Percentiles rank a stretch among this genome's conserved stretches.
Evolutionary conservation across 2,329 filamentous ascomycete genomes (phyloP).

Genomic region (Pseudofabraea citricarpa): DNA sequence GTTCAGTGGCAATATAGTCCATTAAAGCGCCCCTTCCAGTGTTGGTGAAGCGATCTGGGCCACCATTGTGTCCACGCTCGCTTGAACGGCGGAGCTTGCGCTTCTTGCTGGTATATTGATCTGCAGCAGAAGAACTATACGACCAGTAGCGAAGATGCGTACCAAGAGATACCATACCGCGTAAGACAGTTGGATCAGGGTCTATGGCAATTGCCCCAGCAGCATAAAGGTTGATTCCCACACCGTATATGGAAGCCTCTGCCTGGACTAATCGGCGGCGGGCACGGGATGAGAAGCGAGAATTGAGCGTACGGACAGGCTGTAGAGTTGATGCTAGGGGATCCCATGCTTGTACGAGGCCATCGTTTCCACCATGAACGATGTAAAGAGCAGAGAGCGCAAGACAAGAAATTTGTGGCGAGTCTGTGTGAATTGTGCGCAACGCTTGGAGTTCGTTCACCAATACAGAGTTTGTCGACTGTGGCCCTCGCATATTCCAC

Average conservation of each 20-base stretch:
- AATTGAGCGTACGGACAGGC: constrained; percentile 82
- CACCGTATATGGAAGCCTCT: constrained; percentile 60
- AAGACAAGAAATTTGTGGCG: constrained; percentile 77
- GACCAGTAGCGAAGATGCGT: constrained; percentile 89
- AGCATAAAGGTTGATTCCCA: constrained; percentile 72
- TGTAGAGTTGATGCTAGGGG: constrained; percentile 75
- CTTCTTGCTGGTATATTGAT: constrained; percentile 71
- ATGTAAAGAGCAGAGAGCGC: constrained; percentile 82
- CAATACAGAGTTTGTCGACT: constrained; percentile 47
- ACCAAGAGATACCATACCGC: constrained; percentile 83
- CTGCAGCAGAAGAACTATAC: constrained; percentile 75
- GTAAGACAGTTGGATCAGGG: constrained; percentile 77
- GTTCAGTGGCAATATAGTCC: constrained; percentile 83
- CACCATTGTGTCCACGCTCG: constrained; percentile 54
- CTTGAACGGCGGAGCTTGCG: constrained; percentile 66
- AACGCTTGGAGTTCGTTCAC: constrained; percentile 62
- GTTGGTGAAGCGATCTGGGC: constrained; percentile 51
- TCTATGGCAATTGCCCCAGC: constrained; percentile 83
- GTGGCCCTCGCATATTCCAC: constrained; percentile 75
- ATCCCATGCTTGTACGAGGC: constrained; percentile 95
- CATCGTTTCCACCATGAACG: constrained; percentile 90
- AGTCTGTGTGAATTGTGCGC: constrained; percentile 85
- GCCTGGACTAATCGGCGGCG: constrained; percentile 69
- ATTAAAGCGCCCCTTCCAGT: constrained; percentile 65
- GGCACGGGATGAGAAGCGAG: constrained; percentile 75